Percentiles rank a stretch among this genome's conserved stretches.
phyloP scores from a whole-genome alignment of 2,329 filamentous ascomycete species.

The Teratosphaeria pseudoeucalypti region DNA sequence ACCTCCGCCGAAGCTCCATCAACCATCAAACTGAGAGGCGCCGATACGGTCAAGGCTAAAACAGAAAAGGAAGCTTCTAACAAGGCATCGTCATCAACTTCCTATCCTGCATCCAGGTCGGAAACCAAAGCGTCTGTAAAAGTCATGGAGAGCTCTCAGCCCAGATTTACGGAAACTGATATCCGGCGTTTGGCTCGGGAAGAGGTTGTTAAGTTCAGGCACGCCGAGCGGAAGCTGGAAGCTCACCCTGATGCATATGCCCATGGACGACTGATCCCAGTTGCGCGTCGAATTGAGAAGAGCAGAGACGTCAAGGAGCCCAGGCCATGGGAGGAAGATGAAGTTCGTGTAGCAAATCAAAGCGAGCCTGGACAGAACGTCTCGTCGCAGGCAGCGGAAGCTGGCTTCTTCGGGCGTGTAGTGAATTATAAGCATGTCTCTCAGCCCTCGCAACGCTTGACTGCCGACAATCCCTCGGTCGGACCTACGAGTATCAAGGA shows the following conservation, averaged over 20 bases:
- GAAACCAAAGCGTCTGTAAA: neutral
- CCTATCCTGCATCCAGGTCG: neutral
- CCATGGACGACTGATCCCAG: constrained; percentile 20
- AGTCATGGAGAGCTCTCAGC: neutral
- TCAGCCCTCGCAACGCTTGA: neutral
- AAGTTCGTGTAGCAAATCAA: neutral
- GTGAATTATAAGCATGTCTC: neutral
- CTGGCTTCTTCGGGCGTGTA: neutral
- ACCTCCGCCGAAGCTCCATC: neutral
- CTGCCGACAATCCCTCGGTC: neutral
- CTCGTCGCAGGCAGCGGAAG: neutral
- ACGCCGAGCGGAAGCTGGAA: constrained; percentile 24
- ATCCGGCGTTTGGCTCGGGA: constrained; percentile 24
- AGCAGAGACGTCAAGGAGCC: constrained; percentile 8
- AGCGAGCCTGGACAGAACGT: neutral
- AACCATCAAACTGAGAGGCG: neutral
- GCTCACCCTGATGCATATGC: constrained; percentile 20
- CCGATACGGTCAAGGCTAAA: neutral
- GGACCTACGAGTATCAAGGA: neutral
- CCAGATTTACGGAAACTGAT: constrained; percentile 7
- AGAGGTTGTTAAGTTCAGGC: constrained; percentile 24
- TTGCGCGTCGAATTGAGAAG: constrained; percentile 15
- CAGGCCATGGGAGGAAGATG: constrained; percentile 3
- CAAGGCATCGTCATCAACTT: neutral
- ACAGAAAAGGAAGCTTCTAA: neutral